These are phyloP conservation scores for Globisporangium mamillatum DNA, from an alignment of 352 stramenopile genomes.

Conservation along the genomic window DNA sequence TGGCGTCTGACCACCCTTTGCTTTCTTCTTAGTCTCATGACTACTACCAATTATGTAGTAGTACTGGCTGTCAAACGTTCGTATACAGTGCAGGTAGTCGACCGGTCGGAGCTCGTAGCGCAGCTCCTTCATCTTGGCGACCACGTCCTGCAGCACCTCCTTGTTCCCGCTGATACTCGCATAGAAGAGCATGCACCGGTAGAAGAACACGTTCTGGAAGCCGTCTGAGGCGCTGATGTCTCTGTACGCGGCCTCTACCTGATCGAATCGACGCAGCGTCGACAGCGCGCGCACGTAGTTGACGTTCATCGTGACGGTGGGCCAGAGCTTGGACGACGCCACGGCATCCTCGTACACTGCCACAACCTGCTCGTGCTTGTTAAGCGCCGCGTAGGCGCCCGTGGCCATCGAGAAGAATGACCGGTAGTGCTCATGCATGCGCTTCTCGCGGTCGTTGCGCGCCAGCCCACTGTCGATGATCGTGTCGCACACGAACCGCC, in stretches of 20 bases:
- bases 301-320: conserved; percentile 18
- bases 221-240: conserved; percentile 10
- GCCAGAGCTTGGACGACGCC: conserved; percentile 7
- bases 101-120: conserved; percentile 10
- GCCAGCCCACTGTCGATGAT: conserved; percentile 6
- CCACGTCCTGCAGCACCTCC: background rate
- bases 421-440: conserved; percentile 16
- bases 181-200: conserved; percentile 17
- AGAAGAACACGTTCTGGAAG: conserved; percentile 21
- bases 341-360: conserved; percentile 11
- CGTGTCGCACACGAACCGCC: background rate
- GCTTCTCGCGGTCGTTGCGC: conserved; percentile 14
- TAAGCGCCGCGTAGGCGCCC: conserved; percentile 14
- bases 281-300: conserved; percentile 19
- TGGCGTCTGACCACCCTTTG: background rate
- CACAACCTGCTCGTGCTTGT: conserved; percentile 9
- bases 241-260: conserved; percentile 1
- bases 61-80: conserved; percentile 12
- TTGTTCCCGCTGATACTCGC: background rate
- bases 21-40: background rate
- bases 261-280: conserved; percentile 6
- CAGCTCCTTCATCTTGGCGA: conserved; percentile 10
- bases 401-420: conserved; percentile 19
- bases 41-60: background rate
- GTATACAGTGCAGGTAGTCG: conserved; percentile 13